These are phyloP conservation scores for Aspergillus flavus DNA, from an alignment of 2,329 filamentous ascomycete genomes.

Conservation along the genomic window DNA sequence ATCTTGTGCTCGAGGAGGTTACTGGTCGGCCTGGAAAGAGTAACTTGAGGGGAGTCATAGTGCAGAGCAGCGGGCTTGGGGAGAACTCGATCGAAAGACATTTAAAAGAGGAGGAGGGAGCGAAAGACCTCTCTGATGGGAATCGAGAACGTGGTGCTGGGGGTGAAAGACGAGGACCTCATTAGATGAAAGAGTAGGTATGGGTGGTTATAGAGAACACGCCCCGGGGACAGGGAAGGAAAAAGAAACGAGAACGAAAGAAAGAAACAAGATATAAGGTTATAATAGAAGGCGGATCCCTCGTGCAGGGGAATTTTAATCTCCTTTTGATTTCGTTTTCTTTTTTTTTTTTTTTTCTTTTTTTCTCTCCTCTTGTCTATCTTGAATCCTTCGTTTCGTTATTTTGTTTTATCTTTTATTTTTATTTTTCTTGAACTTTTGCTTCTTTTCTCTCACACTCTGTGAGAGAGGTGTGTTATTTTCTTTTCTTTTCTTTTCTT, in stretches of 20 bases:
- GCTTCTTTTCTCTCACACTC: not conserved
- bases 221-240: conserved; percentile 13
- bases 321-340: conserved; percentile 12
- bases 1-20: conserved; percentile 46
- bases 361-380: conserved; percentile 14
- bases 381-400: not conserved
- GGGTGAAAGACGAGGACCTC: conserved; percentile 16
- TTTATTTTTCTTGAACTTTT: not conserved
- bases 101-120: conserved; percentile 30
- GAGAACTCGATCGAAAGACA: conserved; percentile 54
- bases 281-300: conserved; percentile 15
- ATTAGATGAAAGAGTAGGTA: conserved; percentile 16
- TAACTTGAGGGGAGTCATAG: conserved; percentile 40
- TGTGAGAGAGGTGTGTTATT: not conserved
- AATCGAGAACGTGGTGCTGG: conserved; percentile 7
- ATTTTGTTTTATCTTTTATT: not conserved
- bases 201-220: conserved; percentile 13
- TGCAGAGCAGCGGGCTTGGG: conserved; percentile 46
- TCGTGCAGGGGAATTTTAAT: conserved; percentile 8
- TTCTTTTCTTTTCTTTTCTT: not conserved
- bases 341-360: conserved; percentile 8
- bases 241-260: conserved; percentile 16
- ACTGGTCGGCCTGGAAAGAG: conserved; percentile 35
- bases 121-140: conserved; percentile 7
- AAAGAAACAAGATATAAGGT: conserved; percentile 21